Evolutionary conservation across 2,329 filamentous ascomycete genomes (phyloP), one percentile per base, ranked within the genome.

Genomic region (Drechslera avenae): DNA sequence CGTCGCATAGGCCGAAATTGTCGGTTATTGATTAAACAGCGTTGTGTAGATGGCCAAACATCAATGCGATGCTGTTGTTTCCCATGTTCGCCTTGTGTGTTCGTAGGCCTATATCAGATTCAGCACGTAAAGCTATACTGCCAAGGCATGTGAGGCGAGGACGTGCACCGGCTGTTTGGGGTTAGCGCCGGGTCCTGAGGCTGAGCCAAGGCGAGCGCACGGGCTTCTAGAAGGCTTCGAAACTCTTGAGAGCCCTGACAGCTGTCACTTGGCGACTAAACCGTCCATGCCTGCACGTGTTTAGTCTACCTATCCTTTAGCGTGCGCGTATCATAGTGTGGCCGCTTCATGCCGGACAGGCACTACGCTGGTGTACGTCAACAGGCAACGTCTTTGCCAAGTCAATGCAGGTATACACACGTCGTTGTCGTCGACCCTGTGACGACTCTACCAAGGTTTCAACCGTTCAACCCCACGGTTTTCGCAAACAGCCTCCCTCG

Each of bases 321-420:
- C 30, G 30, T n/a, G 23, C n/a, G 28, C 31, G 31, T 42, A n/a
- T 42, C 31, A 42, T 19, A 39, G 39, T 42, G n/a, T 34, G 14
- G 17, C 39, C 28, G 39, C 39, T 31, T 42, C 9, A 42, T 32
- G 31, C 39, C 18, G 31, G 9, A 23, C 13, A 32, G 14, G 39
- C 14, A 16, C 9, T 33, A 10, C 16, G 12, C 39, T n/a, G 10
- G 12, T 3, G 30, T 17, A 19, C 12, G 30, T 42, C 21, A 17
- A 39, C 19, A 39, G 14, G 18, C 19, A 39, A 39, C 36, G 23
- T 18, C n/a, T 17, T 23, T 36, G 33, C 41, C 16, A 35, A 35
- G 41, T n/a, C 32, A 28, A 35, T 23, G 14, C 13, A 33, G 18
- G 18, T 44, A 33, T 34, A 44, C 33, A 28, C 31, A 34, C 3